Percentiles rank a stretch among this genome's conserved stretches.
These are phyloP conservation scores for Monosporozyma unispora DNA, from an alignment of 805 yeast species.

Conservation along the genomic window DNA sequence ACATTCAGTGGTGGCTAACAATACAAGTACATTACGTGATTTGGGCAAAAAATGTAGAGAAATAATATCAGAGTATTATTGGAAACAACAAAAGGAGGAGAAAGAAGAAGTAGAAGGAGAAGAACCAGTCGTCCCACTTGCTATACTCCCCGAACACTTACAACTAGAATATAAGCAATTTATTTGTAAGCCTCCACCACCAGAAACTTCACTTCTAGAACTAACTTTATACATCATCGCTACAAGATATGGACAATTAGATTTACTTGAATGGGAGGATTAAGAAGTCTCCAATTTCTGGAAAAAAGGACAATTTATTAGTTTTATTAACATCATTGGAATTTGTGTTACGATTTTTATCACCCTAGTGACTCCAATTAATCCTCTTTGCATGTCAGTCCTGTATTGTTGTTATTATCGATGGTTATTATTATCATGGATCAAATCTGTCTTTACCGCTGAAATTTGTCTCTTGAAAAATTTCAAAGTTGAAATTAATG, in stretches of 20 bases:
- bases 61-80: not conserved
- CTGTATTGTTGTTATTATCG: not conserved
- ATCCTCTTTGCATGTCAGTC: no score
- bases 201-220: not conserved
- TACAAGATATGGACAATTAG: constrained; percentile 20
- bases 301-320: no score
- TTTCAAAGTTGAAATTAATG: not conserved
- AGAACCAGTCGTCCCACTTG: not conserved
- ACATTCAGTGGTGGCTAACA: constrained; percentile 16
- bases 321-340: no score
- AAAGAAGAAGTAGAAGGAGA: not conserved
- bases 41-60: constrained; percentile 22
- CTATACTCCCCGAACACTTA: not conserved
- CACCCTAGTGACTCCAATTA: no score
- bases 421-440: not conserved
- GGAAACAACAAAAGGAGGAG: no score
- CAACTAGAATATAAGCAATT: not conserved
- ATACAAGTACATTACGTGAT: constrained; percentile 22
- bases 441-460: no score
- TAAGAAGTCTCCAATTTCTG: not conserved
- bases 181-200: not conserved
- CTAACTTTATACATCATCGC: constrained; percentile 9
- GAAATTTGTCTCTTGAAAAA: not conserved
- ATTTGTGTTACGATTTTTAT: no score
- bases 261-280: constrained; percentile 14